Conservation (phyloP, 306 rosid species). For the Vigna trinervia region DNA sequence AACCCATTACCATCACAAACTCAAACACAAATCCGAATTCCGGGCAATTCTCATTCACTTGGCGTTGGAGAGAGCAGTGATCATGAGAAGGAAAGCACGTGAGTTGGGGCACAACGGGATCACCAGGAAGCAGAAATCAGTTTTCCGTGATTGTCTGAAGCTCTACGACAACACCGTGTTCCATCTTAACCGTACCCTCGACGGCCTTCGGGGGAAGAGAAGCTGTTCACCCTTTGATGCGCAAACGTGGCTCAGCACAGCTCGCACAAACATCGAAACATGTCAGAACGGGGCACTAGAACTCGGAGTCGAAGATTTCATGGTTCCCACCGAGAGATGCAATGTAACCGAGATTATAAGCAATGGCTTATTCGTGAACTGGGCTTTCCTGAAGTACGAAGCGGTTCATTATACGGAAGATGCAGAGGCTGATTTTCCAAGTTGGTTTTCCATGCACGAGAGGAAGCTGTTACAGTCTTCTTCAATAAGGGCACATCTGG, state of each 20-base stretch:
- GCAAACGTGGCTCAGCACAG: slow-evolving; percentile 93
- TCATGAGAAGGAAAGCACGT: slow-evolving; percentile 37
- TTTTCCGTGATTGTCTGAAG: slow-evolving; percentile 64
- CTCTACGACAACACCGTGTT: slow-evolving; percentile 63
- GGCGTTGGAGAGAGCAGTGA: slow-evolving; percentile 58
- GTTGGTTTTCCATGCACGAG: slow-evolving; percentile 61
- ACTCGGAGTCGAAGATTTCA: slow-evolving; percentile 52
- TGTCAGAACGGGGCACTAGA: slow-evolving; percentile 65
- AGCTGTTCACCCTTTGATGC: slow-evolving; percentile 66
- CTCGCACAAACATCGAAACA: slow-evolving; percentile 74
- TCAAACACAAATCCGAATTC: slow-evolving; percentile 60
- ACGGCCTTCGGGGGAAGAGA: slow-evolving; percentile 35
- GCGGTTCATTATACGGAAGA: background rate
- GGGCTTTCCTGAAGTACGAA: slow-evolving; percentile 43
- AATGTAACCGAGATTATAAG: slow-evolving; percentile 77
- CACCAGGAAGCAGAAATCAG: slow-evolving; percentile 51
- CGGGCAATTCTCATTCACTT: slow-evolving; percentile 51
- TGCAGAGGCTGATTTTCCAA: slow-evolving; percentile 50
- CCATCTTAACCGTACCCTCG: slow-evolving; percentile 68
- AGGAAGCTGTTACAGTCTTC: slow-evolving; percentile 58
- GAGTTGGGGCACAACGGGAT: slow-evolving; percentile 20
- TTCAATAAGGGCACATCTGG: slow-evolving; percentile 52
- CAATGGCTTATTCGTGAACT: slow-evolving; percentile 70
- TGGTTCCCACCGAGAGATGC: slow-evolving; percentile 37
- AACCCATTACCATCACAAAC: slow-evolving; percentile 20